Evolutionary conservation across 768 basidiomycete species (phyloP).

Genomic region (Galerina sulciceps): DNA sequence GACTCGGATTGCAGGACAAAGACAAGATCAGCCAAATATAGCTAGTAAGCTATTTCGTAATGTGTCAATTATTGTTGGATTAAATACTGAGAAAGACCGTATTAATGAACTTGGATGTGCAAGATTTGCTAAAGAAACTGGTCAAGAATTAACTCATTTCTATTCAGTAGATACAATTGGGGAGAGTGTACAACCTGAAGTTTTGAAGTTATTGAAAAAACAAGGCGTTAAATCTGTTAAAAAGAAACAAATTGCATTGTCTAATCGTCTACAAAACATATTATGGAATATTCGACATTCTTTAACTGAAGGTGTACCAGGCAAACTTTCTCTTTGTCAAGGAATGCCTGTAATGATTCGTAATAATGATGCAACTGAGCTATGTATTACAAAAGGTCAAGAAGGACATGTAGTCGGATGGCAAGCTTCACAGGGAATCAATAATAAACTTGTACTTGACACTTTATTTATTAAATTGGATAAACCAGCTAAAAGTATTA

Average conservation of each 20-base stretch:
- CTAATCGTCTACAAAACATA: too few species aligned
- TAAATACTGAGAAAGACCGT: constrained; percentile 27
- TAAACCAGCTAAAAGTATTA: too few species aligned
- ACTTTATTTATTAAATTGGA: too few species aligned
- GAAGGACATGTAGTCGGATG: too few species aligned
- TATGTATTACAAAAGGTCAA: too few species aligned
- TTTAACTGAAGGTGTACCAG: too few species aligned
- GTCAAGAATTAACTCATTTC: constrained; percentile 27
- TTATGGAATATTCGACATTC: too few species aligned
- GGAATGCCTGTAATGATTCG: too few species aligned
- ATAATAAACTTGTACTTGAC: too few species aligned
- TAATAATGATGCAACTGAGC: too few species aligned
- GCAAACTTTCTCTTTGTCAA: too few species aligned
- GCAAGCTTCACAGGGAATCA: too few species aligned
- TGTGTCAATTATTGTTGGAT: constrained; percentile 37
- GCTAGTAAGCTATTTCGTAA: constrained; percentile 24
- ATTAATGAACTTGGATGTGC: constrained; percentile 34
- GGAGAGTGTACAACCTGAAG: background rate
- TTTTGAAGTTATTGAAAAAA: constrained; percentile 24
- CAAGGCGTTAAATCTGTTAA: constrained; percentile 29
- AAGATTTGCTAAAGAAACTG: constrained; percentile 36
- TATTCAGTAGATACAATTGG: constrained; percentile 24
- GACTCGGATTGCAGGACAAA: constrained; percentile 16
- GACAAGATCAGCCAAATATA: constrained; percentile 15
- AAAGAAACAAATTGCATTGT: constrained; percentile 37